Conservation (phyloP, 192 early-diverging fungal genomes). For the Rhizophlyctis rosea region DNA sequence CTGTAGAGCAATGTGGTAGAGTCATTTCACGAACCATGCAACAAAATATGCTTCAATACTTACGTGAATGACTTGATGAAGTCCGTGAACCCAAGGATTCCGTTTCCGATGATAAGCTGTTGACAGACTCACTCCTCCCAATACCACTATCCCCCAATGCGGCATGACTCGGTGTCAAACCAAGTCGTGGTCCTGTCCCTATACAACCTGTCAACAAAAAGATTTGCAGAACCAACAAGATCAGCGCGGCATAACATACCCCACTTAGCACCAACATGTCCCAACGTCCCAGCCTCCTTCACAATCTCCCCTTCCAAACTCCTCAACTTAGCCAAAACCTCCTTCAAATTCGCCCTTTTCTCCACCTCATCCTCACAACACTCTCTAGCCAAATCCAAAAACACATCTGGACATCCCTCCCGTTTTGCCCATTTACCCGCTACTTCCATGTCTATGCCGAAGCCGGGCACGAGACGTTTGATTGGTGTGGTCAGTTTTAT, state of each 20-base stretch:
- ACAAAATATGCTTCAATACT: no score
- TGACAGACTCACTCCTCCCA: slow-evolving; percentile 1
- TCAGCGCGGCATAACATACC: slow-evolving; percentile 6
- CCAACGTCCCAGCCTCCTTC: slow-evolving; percentile 18
- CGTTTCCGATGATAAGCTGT: no score
- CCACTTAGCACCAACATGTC: slow-evolving; percentile 21
- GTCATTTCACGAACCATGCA: no score
- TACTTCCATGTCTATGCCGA: slow-evolving; percentile 19
- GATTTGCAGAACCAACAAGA: not conserved
- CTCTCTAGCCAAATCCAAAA: slow-evolving; percentile 30
- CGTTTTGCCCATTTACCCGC: not conserved
- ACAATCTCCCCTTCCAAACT: slow-evolving; percentile 30
- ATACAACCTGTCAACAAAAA: not conserved
- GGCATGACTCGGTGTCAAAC: not conserved
- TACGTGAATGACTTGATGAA: no score
- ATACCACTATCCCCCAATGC: no score
- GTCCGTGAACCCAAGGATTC: no score
- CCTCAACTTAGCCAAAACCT: slow-evolving; percentile 35
- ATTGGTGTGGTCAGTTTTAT: not conserved
- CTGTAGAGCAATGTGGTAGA: no score
- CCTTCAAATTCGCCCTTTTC: slow-evolving; percentile 32
- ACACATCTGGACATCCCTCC: slow-evolving; percentile 15
- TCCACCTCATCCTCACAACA: slow-evolving; percentile 32
- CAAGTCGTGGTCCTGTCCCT: slow-evolving; percentile 1
- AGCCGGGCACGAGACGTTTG: slow-evolving; percentile 20